phyloP scores from a whole-genome alignment of 2,329 filamentous ascomycete species.

The Parastagonospora nodorum region DNA sequence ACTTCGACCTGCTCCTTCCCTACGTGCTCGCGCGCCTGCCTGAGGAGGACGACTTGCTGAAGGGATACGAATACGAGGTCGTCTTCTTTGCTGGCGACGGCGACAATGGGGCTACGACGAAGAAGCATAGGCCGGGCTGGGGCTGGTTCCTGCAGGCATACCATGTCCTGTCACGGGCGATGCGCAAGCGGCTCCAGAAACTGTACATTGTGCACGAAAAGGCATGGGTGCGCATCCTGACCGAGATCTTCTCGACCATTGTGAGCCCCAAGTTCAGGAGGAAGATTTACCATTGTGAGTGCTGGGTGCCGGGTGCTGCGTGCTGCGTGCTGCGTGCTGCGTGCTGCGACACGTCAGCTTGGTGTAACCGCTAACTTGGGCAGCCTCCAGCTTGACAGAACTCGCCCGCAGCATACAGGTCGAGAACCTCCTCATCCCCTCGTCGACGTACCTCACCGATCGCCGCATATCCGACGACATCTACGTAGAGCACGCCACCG shows the following conservation, averaged over 20 bases:
- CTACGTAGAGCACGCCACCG: conserved; percentile 53
- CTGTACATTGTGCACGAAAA: conserved; percentile 64
- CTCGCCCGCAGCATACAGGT: conserved; percentile 58
- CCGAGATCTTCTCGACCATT: conserved; percentile 62
- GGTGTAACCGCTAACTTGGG: conserved; percentile 12
- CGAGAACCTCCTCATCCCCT: conserved; percentile 59
- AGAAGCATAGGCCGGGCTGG: conserved; percentile 57
- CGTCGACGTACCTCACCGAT: conserved; percentile 60
- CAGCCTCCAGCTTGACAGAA: conserved; percentile 56
- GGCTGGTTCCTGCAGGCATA: conserved; percentile 64
- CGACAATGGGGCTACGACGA: conserved; percentile 51
- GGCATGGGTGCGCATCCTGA: conserved; percentile 61
- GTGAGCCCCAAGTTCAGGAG: conserved; percentile 62
- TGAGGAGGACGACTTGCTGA: conserved; percentile 60
- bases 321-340: conserved; percentile 24
- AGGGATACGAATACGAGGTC: conserved; percentile 60
- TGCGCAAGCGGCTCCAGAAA: conserved; percentile 60
- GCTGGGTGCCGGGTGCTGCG: conserved; percentile 30
- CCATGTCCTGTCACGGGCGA: conserved; percentile 59
- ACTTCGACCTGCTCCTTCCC: conserved; percentile 60
- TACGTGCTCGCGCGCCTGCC: conserved; percentile 61
- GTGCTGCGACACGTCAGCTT: conserved; percentile 9
- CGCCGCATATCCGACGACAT: conserved; percentile 56
- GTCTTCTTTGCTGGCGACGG: conserved; percentile 63
- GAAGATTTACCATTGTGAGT: conserved; percentile 60